Conservation (phyloP, 1,139 yeast species). For the Debaryomyces psychrophilus region DNA sequence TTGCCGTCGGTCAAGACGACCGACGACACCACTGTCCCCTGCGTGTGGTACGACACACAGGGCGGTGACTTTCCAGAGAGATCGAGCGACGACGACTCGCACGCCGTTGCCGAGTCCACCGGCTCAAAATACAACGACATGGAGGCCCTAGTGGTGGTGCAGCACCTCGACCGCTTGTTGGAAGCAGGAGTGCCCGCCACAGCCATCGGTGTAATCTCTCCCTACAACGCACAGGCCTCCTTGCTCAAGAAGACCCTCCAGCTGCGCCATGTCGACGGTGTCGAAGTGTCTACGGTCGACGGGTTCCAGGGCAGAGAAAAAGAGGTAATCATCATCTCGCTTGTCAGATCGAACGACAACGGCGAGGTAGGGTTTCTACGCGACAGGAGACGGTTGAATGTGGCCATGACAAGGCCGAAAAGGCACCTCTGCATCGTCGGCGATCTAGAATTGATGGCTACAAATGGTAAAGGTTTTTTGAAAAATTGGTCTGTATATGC, state of each 20-base stretch:
- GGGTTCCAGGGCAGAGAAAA: slow-evolving; percentile 69
- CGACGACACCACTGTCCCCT: slow-evolving; percentile 34
- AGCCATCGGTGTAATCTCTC: slow-evolving; percentile 81
- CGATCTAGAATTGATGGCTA: slow-evolving; percentile 65
- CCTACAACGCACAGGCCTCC: slow-evolving; percentile 86
- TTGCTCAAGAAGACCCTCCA: slow-evolving; percentile 51
- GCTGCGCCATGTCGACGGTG: slow-evolving; percentile 21
- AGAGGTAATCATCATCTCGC: slow-evolving; percentile 66
- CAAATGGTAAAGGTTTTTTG: slow-evolving; percentile 51
- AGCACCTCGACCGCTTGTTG: slow-evolving; percentile 57
- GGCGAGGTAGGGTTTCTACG: slow-evolving; percentile 74
- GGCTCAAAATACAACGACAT: slow-evolving; percentile 72
- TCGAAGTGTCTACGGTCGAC: slow-evolving; percentile 51
- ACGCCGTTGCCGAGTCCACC: slow-evolving; percentile 25
- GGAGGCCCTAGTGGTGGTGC: slow-evolving; percentile 63
- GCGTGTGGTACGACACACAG: slow-evolving; percentile 89
- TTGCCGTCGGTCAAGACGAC: slow-evolving; percentile 50
- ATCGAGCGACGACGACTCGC: slow-evolving; percentile 45
- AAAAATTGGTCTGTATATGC: slow-evolving; percentile 72
- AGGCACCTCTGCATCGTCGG: slow-evolving; percentile 86
- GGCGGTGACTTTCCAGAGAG: slow-evolving; percentile 81
- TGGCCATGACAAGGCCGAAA: slow-evolving; percentile 90
- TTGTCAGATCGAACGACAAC: slow-evolving; percentile 49
- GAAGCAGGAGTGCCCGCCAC: slow-evolving; percentile 48
- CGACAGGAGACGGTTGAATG: slow-evolving; percentile 61